Conservation (phyloP, 2,329 filamentous ascomycete species). For the Beauveria scarabaeidicola region DNA sequence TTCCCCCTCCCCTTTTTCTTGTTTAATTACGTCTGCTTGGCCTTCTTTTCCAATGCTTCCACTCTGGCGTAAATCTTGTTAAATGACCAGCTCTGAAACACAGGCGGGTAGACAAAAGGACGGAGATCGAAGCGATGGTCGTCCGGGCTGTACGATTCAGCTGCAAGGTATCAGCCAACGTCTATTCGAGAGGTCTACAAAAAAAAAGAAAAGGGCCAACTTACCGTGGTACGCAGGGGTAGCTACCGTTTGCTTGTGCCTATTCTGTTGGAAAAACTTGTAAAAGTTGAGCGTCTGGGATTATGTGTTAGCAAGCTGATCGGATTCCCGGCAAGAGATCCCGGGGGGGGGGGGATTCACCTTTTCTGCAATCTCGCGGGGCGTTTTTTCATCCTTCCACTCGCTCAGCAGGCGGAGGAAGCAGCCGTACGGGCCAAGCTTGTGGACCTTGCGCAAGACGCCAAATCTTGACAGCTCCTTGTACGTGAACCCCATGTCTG, state of each 20-base stretch:
- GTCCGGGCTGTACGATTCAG: constrained; percentile 25
- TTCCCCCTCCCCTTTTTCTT: background rate
- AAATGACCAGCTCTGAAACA: constrained; percentile 31
- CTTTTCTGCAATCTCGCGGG: constrained; percentile 33
- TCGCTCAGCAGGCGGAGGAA: constrained; percentile 31
- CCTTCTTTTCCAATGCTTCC: constrained; percentile 23
- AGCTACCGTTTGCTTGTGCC: constrained; percentile 55
- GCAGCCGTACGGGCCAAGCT: constrained; percentile 31
- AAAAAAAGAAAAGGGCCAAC: background rate
- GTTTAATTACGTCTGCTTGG: background rate
- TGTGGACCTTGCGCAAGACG: constrained; percentile 31
- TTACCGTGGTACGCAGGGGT: constrained; percentile 45
- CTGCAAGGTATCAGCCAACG: background rate
- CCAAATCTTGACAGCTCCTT: constrained; percentile 31
- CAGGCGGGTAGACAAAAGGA: constrained; percentile 32
- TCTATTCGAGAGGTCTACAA: background rate
- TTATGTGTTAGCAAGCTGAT: no score
- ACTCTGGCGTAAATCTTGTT: constrained; percentile 32
- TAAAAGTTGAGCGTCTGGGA: background rate
- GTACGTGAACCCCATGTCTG: constrained; percentile 37
- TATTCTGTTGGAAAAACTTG: constrained; percentile 39
- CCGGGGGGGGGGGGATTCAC: constrained; percentile 16
- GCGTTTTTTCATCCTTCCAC: constrained; percentile 26
- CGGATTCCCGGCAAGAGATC: no score
- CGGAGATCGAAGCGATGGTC: constrained; percentile 32